Conservation (phyloP, 1,139 yeast species). For the Hanseniaspora gamundiae region DNA sequence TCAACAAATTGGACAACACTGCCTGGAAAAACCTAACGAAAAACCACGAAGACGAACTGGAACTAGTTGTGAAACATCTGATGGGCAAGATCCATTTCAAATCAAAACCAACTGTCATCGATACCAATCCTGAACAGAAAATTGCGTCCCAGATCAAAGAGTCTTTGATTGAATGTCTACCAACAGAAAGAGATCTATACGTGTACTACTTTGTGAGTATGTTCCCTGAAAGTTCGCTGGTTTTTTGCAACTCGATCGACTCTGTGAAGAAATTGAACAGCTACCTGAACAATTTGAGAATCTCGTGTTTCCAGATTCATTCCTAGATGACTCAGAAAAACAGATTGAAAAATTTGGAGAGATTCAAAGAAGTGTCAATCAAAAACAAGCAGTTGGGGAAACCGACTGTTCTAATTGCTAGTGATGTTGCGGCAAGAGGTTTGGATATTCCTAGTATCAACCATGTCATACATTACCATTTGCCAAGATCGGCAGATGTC, state of each 20-base stretch:
- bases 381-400: conserved; percentile 28
- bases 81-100: conserved; percentile 49
- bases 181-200: conserved; percentile 80
- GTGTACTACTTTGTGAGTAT: conserved; percentile 75
- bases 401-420: conserved; percentile 72
- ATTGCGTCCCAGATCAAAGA: conserved; percentile 71
- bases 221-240: conserved; percentile 83
- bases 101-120: conserved; percentile 54
- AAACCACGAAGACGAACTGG: conserved; percentile 33
- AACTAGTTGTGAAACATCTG: conserved; percentile 42
- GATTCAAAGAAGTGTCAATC: conserved; percentile 44
- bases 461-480: conserved; percentile 91
- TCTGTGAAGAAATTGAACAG: conserved; percentile 81
- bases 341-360: conserved; percentile 74
- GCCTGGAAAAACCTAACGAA: conserved; percentile 29
- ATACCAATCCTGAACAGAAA: conserved; percentile 77
- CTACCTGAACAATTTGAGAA: conserved; percentile 52
- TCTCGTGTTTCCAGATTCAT: conserved; percentile 74
- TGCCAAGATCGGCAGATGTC: conserved; percentile 90
- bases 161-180: conserved; percentile 83
- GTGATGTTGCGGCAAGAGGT: conserved; percentile 98
- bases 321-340: conserved; percentile 94
- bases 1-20: conserved; percentile 51
- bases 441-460: conserved; percentile 83
- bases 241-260: conserved; percentile 89